Conservation (phyloP, 2,329 filamentous ascomycete genomes). For the Colletotrichum sp. region DNA sequence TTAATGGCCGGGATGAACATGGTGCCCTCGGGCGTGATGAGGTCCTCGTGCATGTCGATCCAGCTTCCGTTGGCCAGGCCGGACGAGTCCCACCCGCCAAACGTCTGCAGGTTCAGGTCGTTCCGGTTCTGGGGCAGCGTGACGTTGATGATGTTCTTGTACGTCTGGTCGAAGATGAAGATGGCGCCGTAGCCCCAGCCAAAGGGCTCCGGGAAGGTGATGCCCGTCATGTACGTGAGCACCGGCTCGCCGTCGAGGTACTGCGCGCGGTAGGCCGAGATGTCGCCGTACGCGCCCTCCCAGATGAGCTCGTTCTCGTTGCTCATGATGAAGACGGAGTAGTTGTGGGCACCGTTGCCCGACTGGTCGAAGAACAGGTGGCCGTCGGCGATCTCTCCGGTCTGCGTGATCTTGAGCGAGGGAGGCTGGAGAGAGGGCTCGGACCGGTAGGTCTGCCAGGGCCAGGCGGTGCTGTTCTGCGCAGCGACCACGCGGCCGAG, state of each 20-base stretch:
- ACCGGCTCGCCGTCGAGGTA: conserved; percentile 31
- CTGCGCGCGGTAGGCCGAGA: conserved; percentile 31
- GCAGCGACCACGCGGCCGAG: background rate
- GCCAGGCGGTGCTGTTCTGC: conserved; percentile 6
- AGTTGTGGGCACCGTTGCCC: conserved; percentile 14
- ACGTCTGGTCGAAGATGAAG: conserved; percentile 33
- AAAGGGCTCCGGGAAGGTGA: conserved; percentile 26
- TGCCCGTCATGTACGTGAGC: conserved; percentile 34
- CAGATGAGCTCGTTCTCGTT: conserved; percentile 34
- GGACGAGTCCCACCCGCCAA: background rate
- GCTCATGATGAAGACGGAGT: conserved; percentile 27
- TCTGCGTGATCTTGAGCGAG: conserved; percentile 1
- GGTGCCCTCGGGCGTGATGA: conserved; percentile 43
- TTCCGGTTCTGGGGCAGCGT: background rate
- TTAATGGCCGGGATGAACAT: conserved; percentile 45
- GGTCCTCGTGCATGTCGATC: conserved; percentile 43
- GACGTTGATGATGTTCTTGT: conserved; percentile 24
- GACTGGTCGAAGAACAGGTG: conserved; percentile 30
- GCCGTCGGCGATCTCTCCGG: conserved; percentile 25
- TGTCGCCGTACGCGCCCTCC: conserved; percentile 24
- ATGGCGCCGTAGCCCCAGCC: conserved; percentile 36
- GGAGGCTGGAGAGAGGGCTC: conserved; percentile 3
- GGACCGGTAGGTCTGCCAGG: conserved; percentile 11
- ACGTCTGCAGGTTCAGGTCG: conserved; percentile 2
- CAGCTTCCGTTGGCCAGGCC: background rate